Evolutionary conservation across 2,329 filamentous ascomycete species (phyloP), one percentile per base, ranked within the genome.

Genomic region (Colletotrichum sp.): DNA sequence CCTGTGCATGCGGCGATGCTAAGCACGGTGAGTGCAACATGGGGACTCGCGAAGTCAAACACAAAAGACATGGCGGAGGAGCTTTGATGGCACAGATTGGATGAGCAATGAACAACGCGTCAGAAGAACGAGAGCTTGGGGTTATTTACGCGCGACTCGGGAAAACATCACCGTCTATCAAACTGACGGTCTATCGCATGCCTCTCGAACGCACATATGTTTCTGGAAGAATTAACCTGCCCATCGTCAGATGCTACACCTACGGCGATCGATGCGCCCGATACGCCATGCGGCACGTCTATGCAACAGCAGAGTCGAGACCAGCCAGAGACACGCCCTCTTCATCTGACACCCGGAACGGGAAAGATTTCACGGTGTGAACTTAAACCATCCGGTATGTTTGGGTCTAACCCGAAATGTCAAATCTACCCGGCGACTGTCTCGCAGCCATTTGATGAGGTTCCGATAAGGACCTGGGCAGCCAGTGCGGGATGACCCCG

Each of bases 401-500:
- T 32, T 55, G 49, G 18, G 59, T 26, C 73, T 76, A 76, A 68
- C 73, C 70, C 64, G 5, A 64, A 68, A 49, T 65, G 73, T 73
- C 30, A 36, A 73, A 68, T 76, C 70, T 76, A 73, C 59, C 73
- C 73, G 70, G 63, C 55, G 30, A 9, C 6, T 3, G 16, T 24
- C 63, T 8, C 24, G 26, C 36, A 26, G 36, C 62, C 57, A 34
- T 49, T 59, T 32, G 34, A 55, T 39, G 64, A 59, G 21, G 44
- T 52, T 39, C 62, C 39, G 73, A 76, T 73, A 76, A 76, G 73
- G 12, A 60, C 59, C 59, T 72, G 32, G 21, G 60, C 32, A 24
- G 28, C 5, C 21, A 59, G 26, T 59, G 72, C 63, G 69, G 69
- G 70, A 73, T 69, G 64, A 73, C 73, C 73, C 73, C 73, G 70